Conservation (phyloP, 2,329 filamentous ascomycete species). For the Emmonsiellopsis sp. region DNA sequence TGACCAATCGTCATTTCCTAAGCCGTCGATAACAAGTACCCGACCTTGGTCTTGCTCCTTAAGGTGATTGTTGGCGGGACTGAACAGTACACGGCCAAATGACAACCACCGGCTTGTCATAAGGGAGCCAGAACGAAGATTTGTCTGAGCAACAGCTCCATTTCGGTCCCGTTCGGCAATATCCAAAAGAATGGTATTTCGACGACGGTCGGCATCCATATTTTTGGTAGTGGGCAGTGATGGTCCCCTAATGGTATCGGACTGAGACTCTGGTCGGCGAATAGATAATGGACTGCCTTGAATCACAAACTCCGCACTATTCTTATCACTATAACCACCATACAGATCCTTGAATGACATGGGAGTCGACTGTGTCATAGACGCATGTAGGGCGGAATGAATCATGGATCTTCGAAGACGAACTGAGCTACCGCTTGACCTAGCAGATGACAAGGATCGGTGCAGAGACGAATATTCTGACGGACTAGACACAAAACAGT, state of each 20-base stretch:
- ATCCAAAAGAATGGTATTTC: slow-evolving; percentile 27
- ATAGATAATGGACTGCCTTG: slow-evolving; percentile 13
- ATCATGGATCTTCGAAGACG: slow-evolving; percentile 43
- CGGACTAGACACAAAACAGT: slow-evolving; percentile 8
- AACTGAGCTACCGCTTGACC: slow-evolving; percentile 26
- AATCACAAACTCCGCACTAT: slow-evolving; percentile 15
- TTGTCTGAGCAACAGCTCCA: slow-evolving; percentile 33
- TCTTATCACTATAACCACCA: slow-evolving; percentile 31
- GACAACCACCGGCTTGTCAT: slow-evolving; percentile 45
- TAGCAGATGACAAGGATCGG: slow-evolving; percentile 17
- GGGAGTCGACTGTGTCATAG: slow-evolving; percentile 42
- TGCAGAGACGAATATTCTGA: slow-evolving; percentile 17
- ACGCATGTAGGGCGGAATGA: slow-evolving; percentile 41
- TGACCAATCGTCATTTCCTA: slow-evolving; percentile 45
- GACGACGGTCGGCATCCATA: slow-evolving; percentile 23
- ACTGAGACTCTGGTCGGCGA: slow-evolving; percentile 16
- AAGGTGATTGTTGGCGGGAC: slow-evolving; percentile 40
- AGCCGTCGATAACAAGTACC: slow-evolving; percentile 41
- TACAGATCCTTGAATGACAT: slow-evolving; percentile 47
- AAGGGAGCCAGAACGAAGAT: slow-evolving; percentile 41
- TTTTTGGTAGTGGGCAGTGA: slow-evolving; percentile 7
- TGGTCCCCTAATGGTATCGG: slow-evolving; percentile 12
- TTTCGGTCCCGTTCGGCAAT: slow-evolving; percentile 35
- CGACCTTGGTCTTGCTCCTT: slow-evolving; percentile 31
- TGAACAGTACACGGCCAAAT: slow-evolving; percentile 43